phyloP scores from a whole-genome alignment of 768 basidiomycete species.

The Harrya chromipes region DNA sequence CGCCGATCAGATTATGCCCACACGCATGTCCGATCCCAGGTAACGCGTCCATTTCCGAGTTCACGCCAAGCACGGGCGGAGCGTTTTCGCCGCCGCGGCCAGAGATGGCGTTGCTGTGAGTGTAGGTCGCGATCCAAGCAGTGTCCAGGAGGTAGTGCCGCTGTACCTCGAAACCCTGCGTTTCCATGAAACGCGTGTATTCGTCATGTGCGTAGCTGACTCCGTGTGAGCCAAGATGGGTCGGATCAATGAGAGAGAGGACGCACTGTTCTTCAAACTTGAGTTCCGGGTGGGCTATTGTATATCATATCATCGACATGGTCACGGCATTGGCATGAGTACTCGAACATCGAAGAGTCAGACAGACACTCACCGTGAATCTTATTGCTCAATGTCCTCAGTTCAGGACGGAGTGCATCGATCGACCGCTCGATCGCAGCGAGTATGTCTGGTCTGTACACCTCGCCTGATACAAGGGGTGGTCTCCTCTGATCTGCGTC shows the following conservation, averaged over 20 bases:
- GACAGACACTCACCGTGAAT: constrained; percentile 52
- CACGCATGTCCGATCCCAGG: constrained; percentile 65
- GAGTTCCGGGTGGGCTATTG: constrained; percentile 65
- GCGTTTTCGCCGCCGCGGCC: background rate
- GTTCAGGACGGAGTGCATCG: constrained; percentile 46
- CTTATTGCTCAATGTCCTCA: constrained; percentile 62
- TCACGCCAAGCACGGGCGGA: constrained; percentile 57
- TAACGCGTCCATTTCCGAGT: constrained; percentile 76
- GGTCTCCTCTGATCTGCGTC: constrained; percentile 20
- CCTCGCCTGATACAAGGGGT: constrained; percentile 15
- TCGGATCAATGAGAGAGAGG: no score
- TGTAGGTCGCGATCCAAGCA: constrained; percentile 70
- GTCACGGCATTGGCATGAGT: no score
- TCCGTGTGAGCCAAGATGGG: no score
- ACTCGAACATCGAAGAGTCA: no score
- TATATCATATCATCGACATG: no score
- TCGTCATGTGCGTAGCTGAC: constrained; percentile 66
- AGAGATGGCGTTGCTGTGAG: constrained; percentile 28
- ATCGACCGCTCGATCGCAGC: constrained; percentile 59
- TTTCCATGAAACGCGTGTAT: constrained; percentile 63
- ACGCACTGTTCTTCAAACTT: constrained; percentile 63
- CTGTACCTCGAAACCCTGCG: constrained; percentile 62
- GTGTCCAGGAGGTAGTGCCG: constrained; percentile 63
- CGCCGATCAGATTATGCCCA: constrained; percentile 80
- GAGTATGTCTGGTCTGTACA: constrained; percentile 58